Evolutionary conservation across 140 eudicot genomes (phyloP), one percentile per base, ranked within the genome.

Genomic region (Senecio squalidus): DNA sequence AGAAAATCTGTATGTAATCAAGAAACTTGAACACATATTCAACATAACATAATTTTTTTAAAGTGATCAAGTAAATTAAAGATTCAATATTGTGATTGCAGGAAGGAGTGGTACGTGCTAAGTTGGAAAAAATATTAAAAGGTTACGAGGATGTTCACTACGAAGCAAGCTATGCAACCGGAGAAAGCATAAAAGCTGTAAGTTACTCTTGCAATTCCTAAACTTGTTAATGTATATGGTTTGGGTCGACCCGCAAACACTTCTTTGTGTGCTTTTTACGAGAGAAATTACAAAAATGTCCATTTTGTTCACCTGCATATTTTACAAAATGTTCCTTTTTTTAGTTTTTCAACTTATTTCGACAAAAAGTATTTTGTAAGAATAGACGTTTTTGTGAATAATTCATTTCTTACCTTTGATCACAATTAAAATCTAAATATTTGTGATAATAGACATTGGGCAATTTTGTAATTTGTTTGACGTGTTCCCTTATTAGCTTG

Each of bases 61-160:
- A 38, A 60, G 13, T 14, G 40, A 45, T 15, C 6, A 6, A 39
- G 15, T 60, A n/a, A 61, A 27, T 49, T 5, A 45, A 25, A 33
- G 18, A 17, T 14, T 22, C 4, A 31, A 52, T 67, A 20, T 15
- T 60, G 43, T 58, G 26, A 69, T 27, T 60, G 64, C 80, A 92
- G 99, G 99, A 85, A 63, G 99, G 99, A 4, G 70, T 36, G 52
- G 80, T 87, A 61, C 96, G 99, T 23, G 80, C 84, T 25, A 81
- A 78, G 64, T 58, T 92, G 78, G 80, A 67, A 38, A 76, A 76
- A 45, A 62, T 80, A 64, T 56, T 92, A 25, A 60, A 67, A 49
- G 86, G 79, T 36, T 60, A 77, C 54, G 51, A 71, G 11, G 99
- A 84, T 44, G 94, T 87, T 48, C 76, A 73, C 43, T 92, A 78